A percentile compares a stretch with the other conserved stretches of the same genome.
phyloP scores from a whole-genome alignment of 2,329 filamentous ascomycete genomes.

The Akanthomyces dipterigenus region DNA sequence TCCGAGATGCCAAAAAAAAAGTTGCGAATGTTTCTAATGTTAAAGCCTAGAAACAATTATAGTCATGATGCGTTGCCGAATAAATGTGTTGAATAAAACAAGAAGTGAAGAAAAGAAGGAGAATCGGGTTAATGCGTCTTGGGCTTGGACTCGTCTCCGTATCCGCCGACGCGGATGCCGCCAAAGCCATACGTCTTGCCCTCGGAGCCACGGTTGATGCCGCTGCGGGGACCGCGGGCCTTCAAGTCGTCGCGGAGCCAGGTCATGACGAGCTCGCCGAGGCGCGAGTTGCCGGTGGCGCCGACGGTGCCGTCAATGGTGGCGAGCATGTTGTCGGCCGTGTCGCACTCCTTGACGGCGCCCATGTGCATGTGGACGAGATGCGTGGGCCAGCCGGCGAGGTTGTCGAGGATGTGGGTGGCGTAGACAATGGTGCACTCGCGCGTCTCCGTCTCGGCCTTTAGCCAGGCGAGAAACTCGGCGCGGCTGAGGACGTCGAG shows the following conservation, averaged over 20 bases:
- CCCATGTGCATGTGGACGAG: constrained; percentile 93
- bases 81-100: constrained; percentile 4
- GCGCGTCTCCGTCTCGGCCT: constrained; percentile 74
- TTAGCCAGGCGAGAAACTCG: constrained; percentile 81
- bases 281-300: constrained; percentile 63
- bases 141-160: constrained; percentile 46
- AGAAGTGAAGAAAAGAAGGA: constrained; percentile 5
- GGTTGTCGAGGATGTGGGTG: constrained; percentile 92
- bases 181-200: constrained; percentile 55
- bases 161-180: constrained; percentile 47
- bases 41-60: not conserved
- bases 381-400: constrained; percentile 92
- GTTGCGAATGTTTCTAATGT: constrained; percentile 1
- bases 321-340: constrained; percentile 61
- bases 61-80: constrained; percentile 5
- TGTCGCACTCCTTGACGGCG: constrained; percentile 78
- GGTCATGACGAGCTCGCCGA: constrained; percentile 79
- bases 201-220: constrained; percentile 48
- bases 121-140: constrained; percentile 20
- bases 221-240: constrained; percentile 68
- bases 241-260: constrained; percentile 81
- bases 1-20: not conserved
- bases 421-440: constrained; percentile 93
- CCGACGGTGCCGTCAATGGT: constrained; percentile 34
- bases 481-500: constrained; percentile 79